Percentiles rank a stretch among this genome's conserved stretches.
Conservation (phyloP, 192 early-diverging fungal species). For the Geranomyces michiganensis region DNA sequence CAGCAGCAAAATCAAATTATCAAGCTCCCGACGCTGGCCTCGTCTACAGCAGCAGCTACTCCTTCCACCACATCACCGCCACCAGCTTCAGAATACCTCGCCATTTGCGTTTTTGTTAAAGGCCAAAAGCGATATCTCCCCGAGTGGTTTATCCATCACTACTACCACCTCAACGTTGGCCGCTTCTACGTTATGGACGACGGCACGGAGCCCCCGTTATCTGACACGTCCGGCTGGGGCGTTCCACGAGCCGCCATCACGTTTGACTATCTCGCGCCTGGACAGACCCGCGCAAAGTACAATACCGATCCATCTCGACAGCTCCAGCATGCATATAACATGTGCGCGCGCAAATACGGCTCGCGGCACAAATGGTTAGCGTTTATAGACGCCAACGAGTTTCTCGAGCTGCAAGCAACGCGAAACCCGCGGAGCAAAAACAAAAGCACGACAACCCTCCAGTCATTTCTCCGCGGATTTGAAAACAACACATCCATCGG, state of each 20-base stretch:
- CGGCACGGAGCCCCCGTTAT: neutral
- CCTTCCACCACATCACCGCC: no score
- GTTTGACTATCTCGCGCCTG: neutral
- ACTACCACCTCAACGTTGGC: neutral
- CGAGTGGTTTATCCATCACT: conserved; percentile 13
- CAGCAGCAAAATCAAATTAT: no score
- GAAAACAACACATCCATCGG: neutral
- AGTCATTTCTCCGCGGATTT: neutral
- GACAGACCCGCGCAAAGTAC: neutral
- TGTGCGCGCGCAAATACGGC: neutral
- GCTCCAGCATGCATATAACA: neutral
- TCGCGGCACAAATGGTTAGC: conserved; percentile 1
- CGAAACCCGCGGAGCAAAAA: no score
- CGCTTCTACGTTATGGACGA: conserved; percentile 16
- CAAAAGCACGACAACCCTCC: neutral
- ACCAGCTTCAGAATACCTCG: neutral
- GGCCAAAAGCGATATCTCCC: neutral
- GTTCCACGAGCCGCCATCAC: neutral
- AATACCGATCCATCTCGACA: no score
- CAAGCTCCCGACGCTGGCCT: no score
- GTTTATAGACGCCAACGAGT: conserved; percentile 8
- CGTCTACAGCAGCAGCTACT: no score
- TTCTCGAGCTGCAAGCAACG: neutral
- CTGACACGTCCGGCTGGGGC: neutral
- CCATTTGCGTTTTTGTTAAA: neutral